phyloP scores from a whole-genome alignment of 441 rosid genomes.

The Adansonia madagascariensis region DNA sequence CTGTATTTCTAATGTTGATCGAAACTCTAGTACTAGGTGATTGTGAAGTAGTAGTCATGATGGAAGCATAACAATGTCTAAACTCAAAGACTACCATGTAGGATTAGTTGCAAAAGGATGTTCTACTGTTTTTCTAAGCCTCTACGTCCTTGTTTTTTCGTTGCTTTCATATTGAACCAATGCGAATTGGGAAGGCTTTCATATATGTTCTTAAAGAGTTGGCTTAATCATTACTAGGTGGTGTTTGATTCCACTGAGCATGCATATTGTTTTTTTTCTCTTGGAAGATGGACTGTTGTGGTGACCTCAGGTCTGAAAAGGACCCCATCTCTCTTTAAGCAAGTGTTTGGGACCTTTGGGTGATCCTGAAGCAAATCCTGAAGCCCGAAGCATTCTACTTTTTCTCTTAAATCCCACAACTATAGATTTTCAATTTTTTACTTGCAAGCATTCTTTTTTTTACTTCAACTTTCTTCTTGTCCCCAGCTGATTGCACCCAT shows the following conservation, averaged over 20 bases:
- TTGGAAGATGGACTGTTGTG: neutral
- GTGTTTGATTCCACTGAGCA: conserved; percentile 20
- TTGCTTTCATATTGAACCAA: too few species aligned
- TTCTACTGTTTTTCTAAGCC: neutral
- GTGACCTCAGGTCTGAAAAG: neutral
- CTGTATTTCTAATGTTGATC: conserved; percentile 65
- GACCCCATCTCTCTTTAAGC: neutral
- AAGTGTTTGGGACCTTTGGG: neutral
- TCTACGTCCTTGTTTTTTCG: neutral
- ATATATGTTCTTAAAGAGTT: too few species aligned
- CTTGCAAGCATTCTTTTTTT: neutral
- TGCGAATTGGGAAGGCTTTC: too few species aligned
- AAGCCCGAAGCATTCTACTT: neutral
- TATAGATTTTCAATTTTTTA: too few species aligned
- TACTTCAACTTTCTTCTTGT: neutral
- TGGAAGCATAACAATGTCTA: conserved; percentile 46
- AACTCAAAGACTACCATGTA: conserved; percentile 34
- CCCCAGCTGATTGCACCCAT: neutral
- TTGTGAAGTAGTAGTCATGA: conserved; percentile 57
- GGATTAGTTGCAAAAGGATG: conserved; percentile 36
- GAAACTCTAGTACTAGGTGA: conserved; percentile 56
- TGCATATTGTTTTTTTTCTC: neutral
- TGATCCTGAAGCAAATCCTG: neutral
- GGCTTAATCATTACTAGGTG: conserved; percentile 3
- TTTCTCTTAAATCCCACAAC: neutral